Percentiles rank a stretch among this genome's conserved stretches.
Conservation (phyloP, 768 basidiomycete genomes). For the Boletellus sp. region DNA sequence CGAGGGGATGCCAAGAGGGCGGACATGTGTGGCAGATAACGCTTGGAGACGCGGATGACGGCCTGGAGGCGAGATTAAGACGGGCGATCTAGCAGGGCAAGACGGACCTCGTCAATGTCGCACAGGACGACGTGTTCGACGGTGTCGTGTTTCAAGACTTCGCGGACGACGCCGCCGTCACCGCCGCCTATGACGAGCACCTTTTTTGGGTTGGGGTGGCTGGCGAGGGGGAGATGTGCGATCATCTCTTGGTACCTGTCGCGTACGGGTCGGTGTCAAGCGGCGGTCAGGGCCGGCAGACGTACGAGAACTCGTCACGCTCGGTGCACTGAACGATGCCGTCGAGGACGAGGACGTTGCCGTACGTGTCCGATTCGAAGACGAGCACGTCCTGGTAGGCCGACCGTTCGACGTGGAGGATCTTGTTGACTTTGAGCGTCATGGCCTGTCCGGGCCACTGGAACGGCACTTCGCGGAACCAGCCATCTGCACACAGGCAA, state of each 20-base stretch:
- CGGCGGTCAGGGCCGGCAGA: conserved; percentile 12
- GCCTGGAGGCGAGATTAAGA: conserved; percentile 46
- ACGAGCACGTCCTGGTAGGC: conserved; percentile 96
- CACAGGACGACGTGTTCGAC: conserved; percentile 93
- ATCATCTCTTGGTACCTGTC: conserved; percentile 98
- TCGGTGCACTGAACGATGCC: conserved; percentile 97
- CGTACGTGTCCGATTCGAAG: conserved; percentile 92
- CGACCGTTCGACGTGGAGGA: conserved; percentile 91
- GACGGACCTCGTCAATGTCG: conserved; percentile 89
- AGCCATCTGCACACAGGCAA: conserved; percentile 67
- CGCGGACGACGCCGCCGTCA: conserved; percentile 96
- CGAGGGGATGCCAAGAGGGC: conserved; percentile 71
- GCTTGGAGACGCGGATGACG: conserved; percentile 91
- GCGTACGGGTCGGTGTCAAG: not conserved
- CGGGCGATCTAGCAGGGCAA: not conserved
- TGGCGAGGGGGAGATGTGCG: conserved; percentile 91
- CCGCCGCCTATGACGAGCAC: conserved; percentile 98
- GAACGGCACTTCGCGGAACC: conserved; percentile 92
- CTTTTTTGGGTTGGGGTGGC: conserved; percentile 92
- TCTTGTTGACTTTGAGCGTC: conserved; percentile 93
- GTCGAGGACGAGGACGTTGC: conserved; percentile 95
- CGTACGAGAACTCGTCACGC: conserved; percentile 96
- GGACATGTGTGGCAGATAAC: conserved; percentile 93
- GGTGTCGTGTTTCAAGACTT: conserved; percentile 89
- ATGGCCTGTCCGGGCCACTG: conserved; percentile 99